Percentiles rank a stretch among this genome's conserved stretches.
Conservation (phyloP, 2,329 filamentous ascomycete genomes). For the Nemania serpens region DNA sequence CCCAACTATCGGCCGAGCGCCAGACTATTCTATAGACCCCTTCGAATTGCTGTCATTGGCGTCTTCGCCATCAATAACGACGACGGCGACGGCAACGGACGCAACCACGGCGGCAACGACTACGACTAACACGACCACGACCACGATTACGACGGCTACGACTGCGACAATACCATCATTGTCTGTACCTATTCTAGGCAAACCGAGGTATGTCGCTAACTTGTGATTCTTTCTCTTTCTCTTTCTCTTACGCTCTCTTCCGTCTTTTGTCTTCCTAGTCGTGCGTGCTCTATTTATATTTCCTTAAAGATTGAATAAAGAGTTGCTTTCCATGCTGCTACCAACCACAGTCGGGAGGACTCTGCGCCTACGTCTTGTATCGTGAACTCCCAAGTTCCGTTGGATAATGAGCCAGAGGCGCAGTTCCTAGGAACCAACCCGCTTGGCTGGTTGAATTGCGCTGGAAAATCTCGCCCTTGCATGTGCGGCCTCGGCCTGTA, state of each 20-base stretch:
- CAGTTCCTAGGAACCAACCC: neutral
- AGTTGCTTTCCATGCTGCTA: neutral
- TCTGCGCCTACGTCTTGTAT: conserved; percentile 12
- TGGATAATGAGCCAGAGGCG: conserved; percentile 12
- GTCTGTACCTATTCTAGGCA: conserved; percentile 11
- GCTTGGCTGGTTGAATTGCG: conserved; percentile 7
- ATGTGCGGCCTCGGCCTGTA: conserved; percentile 22
- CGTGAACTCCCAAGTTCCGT: conserved; percentile 5
- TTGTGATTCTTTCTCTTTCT: neutral
- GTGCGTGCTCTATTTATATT: neutral
- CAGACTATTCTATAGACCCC: conserved; percentile 34
- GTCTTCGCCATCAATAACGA: conserved; percentile 31
- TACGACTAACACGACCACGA: conserved; percentile 27
- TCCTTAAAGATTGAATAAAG: neutral
- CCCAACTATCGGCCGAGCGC: conserved; percentile 51
- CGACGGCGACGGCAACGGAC: neutral
- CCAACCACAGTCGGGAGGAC: conserved; percentile 7
- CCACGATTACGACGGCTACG: conserved; percentile 23
- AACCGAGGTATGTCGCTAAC: conserved; percentile 13
- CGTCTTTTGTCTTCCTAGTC: neutral
- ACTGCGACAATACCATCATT: neutral
- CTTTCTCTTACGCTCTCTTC: neutral
- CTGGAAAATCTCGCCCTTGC: conserved; percentile 9
- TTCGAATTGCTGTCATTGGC: conserved; percentile 8
- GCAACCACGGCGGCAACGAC: neutral